Conservation (phyloP, 495 filamentous ascomycete genomes). For the Xylaria curta region DNA sequence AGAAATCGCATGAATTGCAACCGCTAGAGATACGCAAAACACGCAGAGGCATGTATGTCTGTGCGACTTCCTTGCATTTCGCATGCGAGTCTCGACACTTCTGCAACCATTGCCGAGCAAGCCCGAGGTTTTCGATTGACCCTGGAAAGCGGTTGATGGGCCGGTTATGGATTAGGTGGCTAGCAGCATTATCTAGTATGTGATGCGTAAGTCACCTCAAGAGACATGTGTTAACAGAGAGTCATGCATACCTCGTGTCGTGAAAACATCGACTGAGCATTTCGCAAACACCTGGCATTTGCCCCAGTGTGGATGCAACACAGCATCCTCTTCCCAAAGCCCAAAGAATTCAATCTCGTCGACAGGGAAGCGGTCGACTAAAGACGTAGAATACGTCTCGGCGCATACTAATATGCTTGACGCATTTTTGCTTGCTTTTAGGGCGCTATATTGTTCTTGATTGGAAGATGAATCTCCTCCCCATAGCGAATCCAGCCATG, state of each 20-base stretch:
- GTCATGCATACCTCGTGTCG: background rate
- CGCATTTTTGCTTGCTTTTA: background rate
- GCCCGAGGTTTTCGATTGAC: background rate
- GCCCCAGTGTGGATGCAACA: background rate
- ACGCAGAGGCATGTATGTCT: background rate
- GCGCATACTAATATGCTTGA: background rate
- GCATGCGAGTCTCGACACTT: background rate
- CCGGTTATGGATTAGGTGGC: background rate
- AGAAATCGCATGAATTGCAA: background rate
- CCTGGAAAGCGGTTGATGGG: background rate
- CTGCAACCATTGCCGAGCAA: background rate
- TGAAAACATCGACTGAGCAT: slow-evolving; percentile 5
- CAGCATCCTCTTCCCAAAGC: background rate
- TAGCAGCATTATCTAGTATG: background rate
- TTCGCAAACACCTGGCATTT: background rate
- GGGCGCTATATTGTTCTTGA: background rate
- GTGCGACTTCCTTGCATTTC: background rate
- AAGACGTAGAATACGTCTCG: background rate
- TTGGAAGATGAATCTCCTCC: background rate
- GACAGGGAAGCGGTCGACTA: slow-evolving; percentile 1
- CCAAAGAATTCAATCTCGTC: slow-evolving; percentile 14
- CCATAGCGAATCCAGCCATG: background rate
- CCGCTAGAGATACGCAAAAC: background rate
- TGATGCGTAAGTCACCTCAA: background rate
- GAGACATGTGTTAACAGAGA: background rate